Percentiles rank a stretch among this genome's conserved stretches.
These are phyloP conservation scores for Saccharomycopsis selenospora DNA, from an alignment of 805 yeast genomes.

Conservation along the genomic window DNA sequence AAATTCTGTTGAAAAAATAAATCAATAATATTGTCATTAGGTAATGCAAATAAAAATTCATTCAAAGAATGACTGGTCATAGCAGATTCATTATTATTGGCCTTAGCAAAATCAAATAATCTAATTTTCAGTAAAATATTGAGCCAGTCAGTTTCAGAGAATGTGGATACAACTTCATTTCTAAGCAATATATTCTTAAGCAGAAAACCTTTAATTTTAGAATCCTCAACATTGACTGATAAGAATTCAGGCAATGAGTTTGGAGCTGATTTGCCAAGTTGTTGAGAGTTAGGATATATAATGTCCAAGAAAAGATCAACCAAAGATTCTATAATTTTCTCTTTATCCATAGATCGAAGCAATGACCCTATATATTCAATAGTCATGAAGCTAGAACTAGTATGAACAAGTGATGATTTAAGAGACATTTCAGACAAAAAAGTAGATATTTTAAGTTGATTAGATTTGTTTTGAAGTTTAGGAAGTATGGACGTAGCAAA, in stretches of 20 bases:
- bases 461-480: no score
- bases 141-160: not conserved
- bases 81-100: not conserved
- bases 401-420: not conserved
- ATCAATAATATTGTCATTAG: slow-evolving; percentile 39
- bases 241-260: not conserved
- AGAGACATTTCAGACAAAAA: not conserved
- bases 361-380: not conserved
- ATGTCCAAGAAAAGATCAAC: not conserved
- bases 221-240: not conserved
- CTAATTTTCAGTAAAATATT: not conserved
- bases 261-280: not conserved
- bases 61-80: slow-evolving; percentile 33
- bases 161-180: not conserved
- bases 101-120: not conserved
- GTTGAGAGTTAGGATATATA: not conserved
- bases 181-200: not conserved
- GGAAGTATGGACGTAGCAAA: no score
- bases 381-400: not conserved
- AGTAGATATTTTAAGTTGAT: no score
- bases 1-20: slow-evolving; percentile 37
- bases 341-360: not conserved
- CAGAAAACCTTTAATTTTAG: not conserved
- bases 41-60: slow-evolving; percentile 40
- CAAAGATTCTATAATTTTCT: not conserved